Percentiles rank a stretch among this genome's conserved stretches.
phyloP scores from a whole-genome alignment of 2,329 filamentous ascomycete species.

The Trichophyton equinum region DNA sequence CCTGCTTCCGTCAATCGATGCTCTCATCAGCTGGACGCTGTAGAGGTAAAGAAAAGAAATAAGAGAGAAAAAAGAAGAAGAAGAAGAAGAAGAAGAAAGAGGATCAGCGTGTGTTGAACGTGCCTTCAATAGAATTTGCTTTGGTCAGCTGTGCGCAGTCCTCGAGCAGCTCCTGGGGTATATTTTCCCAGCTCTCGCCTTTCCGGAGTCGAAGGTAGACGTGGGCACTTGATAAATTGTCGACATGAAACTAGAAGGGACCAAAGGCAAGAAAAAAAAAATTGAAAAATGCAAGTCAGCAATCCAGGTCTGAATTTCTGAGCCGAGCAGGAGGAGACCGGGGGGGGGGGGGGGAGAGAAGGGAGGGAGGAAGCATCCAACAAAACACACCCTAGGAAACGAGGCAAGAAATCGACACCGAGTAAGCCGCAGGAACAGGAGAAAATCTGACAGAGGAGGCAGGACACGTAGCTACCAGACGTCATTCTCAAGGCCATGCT shows the following conservation, averaged over 20 bases:
- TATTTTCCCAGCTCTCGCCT: constrained; percentile 69
- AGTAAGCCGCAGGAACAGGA: background rate
- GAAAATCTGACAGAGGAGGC: background rate
- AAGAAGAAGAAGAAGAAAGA: background rate
- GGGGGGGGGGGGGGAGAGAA: background rate
- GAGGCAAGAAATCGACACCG: background rate
- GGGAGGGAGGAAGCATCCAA: background rate
- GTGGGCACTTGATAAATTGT: constrained; percentile 93
- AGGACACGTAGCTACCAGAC: constrained; percentile 53
- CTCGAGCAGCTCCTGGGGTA: constrained; percentile 59
- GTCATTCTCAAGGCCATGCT: constrained; percentile 87
- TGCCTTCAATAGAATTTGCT: constrained; percentile 94
- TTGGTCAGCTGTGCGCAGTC: constrained; percentile 98
- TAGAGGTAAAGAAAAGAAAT: background rate
- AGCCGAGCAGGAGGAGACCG: background rate
- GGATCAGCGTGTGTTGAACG: constrained; percentile 9
- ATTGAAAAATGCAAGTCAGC: constrained; percentile 3
- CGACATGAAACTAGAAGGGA: constrained; percentile 67
- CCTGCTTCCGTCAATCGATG: constrained; percentile 37
- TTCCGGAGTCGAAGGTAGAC: constrained; percentile 81
- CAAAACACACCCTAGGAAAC: constrained; percentile 22
- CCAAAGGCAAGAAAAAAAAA: background rate
- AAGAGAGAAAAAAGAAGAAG: too few relatives aligned
- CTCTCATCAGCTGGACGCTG: background rate
- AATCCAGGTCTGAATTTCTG: background rate